Conservation (phyloP, 208 protist species). For the Trypanosoma vivax region DNA sequence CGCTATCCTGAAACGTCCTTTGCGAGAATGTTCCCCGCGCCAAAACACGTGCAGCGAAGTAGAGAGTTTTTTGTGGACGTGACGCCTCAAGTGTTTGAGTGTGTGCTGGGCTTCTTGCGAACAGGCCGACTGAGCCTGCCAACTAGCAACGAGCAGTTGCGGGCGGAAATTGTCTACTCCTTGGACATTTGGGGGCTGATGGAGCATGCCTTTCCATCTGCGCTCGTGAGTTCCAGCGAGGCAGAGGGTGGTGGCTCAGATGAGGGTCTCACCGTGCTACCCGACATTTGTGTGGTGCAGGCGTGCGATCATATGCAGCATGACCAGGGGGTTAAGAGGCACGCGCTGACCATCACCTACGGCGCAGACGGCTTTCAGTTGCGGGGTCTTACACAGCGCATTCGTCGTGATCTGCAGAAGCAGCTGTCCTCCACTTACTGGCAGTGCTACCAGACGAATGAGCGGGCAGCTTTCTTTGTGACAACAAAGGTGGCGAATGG, state of each 20-base stretch:
- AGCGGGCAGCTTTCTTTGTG: too few relatives aligned
- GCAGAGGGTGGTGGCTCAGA: slow-evolving; percentile 6
- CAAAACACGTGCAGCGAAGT: background rate
- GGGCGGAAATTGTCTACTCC: slow-evolving; percentile 60
- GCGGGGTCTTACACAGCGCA: slow-evolving; percentile 54
- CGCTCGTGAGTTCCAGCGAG: slow-evolving; percentile 1
- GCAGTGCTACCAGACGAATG: too few relatives aligned
- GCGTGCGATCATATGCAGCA: slow-evolving; percentile 82
- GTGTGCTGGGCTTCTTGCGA: slow-evolving; percentile 66
- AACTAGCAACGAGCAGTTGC: slow-evolving; percentile 44
- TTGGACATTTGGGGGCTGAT: slow-evolving; percentile 70
- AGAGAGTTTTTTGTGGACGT: slow-evolving; percentile 71
- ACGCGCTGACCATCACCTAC: slow-evolving; percentile 85
- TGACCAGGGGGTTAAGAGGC: slow-evolving; percentile 83
- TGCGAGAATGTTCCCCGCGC: slow-evolving; percentile 41
- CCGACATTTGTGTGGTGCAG: slow-evolving; percentile 83
- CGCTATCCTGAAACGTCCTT: slow-evolving; percentile 62
- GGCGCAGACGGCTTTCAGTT: slow-evolving; percentile 78
- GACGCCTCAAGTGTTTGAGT: slow-evolving; percentile 71
- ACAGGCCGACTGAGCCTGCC: slow-evolving; percentile 56
- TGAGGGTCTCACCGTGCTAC: slow-evolving; percentile 25
- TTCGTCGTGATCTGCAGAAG: slow-evolving; percentile 61
- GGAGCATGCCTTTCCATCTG: slow-evolving; percentile 48
- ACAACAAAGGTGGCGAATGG: too few relatives aligned
- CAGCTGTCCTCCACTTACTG: slow-evolving; percentile 85